Evolutionary conservation across 108 stramenopile species (phyloP).

Genomic region (Fistulifera pelliculosa): DNA sequence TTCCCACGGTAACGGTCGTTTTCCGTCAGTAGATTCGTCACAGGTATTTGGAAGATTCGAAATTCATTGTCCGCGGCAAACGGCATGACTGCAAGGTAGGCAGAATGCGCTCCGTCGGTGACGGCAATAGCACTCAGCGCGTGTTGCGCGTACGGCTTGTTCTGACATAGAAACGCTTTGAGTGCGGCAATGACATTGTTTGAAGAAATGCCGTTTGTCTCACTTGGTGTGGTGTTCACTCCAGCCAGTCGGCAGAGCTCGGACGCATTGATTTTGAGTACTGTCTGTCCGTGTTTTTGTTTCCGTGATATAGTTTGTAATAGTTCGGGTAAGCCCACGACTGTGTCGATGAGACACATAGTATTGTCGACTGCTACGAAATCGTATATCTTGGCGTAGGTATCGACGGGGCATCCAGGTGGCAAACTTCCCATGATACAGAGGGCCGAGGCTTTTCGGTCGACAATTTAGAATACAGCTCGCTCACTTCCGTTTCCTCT

Average conservation of each 20-base stretch:
- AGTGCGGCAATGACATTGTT: constrained; percentile 38
- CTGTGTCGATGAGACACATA: constrained; percentile 73
- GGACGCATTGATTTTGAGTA: constrained; percentile 72
- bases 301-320: constrained; percentile 17
- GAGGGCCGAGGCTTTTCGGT: constrained; percentile 24
- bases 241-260: constrained; percentile 64
- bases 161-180: constrained; percentile 31
- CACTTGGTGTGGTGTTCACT: constrained; percentile 21
- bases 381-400: constrained; percentile 52
- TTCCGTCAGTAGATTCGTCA: constrained; percentile 20
- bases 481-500: constrained; percentile 32
- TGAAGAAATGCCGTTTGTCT: constrained; percentile 31
- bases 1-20: neutral
- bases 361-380: constrained; percentile 23
- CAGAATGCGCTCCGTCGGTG: constrained; percentile 59
- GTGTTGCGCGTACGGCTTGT: constrained; percentile 18
- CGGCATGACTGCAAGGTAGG: constrained; percentile 32
- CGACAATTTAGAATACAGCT: constrained; percentile 20
- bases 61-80: constrained; percentile 8
- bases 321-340: constrained; percentile 52
- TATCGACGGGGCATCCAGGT: constrained; percentile 56
- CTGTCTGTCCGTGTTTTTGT: constrained; percentile 24
- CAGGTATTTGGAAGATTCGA: constrained; percentile 30
- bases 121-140: constrained; percentile 55
- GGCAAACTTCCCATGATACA: constrained; percentile 87